Percentiles rank a stretch among this genome's conserved stretches.
phyloP scores from a whole-genome alignment of 1,284 basidiomycete species.

The Boletellus dicymbophilus region DNA sequence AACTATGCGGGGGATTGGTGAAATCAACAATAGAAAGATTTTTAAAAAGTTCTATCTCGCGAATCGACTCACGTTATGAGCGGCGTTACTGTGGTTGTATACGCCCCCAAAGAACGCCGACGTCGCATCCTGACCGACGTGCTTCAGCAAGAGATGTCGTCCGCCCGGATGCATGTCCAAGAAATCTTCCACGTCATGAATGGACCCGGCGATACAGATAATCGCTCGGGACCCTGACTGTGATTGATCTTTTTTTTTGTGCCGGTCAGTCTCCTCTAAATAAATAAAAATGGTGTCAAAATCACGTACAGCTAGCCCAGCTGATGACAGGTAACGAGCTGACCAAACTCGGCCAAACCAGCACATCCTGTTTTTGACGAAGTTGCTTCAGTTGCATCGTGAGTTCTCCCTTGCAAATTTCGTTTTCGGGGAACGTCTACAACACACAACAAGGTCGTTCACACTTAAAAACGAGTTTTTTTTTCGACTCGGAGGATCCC shows the following conservation, averaged over 20 bases:
- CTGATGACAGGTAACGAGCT: constrained; percentile 80
- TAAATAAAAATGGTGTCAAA: too few relatives aligned
- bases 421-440: constrained; percentile 87
- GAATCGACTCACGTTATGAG: constrained; percentile 80
- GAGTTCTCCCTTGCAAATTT: constrained; percentile 88
- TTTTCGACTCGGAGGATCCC: too few relatives aligned
- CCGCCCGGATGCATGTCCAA: constrained; percentile 88
- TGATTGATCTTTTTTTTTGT: constrained; percentile 80
- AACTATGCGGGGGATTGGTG: constrained; percentile 42
- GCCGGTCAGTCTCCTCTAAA: too few relatives aligned
- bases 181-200: constrained; percentile 88
- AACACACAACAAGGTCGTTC: too few relatives aligned
- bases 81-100: constrained; percentile 92
- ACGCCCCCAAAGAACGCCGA: constrained; percentile 95
- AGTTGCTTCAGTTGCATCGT: constrained; percentile 92
- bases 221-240: constrained; percentile 78
- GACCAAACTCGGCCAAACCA: constrained; percentile 80
- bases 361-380: constrained; percentile 65
- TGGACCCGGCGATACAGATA: constrained; percentile 86
- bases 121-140: constrained; percentile 83
- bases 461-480: too few relatives aligned
- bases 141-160: constrained; percentile 67
- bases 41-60: too few relatives aligned
- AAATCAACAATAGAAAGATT: neutral
- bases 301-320: constrained; percentile 82